Base-by-base conservation (phyloP, 208 protist genomes). In the Wallacemonas sp. region DNA sequence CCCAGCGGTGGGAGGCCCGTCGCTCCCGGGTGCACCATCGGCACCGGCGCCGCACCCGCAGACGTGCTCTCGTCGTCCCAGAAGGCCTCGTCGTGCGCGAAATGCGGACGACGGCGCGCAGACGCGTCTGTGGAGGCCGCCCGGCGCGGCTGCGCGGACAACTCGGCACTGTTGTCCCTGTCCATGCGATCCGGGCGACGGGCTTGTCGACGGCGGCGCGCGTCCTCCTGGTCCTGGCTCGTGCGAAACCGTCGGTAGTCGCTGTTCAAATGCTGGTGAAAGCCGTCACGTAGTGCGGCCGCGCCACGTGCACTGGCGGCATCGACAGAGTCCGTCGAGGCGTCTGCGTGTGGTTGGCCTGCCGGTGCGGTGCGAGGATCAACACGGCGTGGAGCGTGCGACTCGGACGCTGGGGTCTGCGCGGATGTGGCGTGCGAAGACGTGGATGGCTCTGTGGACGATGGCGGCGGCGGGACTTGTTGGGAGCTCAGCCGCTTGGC, bases 1-100 rank as follows among this genome's bases (percentile, higher is more conserved):
- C 63, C 65, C 41, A 69, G 48, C 26, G 70, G 70, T 12, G 57
- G 61, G 12, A 42, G 25, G 14, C 25, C 25, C 11, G 26, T 54
- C 10, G 61, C 23, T 4, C 26, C 46, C 28, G 46, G 31, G 10
- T 46, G 36, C 12, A 62, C 57, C 36, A 48, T 42, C 38, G 36
- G 36, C 16, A 46, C 31, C 10, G 57, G 38, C 25, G 36, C 38
- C 31, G 57, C n/a, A 5, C 18, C 57, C 20, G 20, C 38, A 14
- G 44, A 31, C 20, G 18, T 3, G 20, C 3, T n/a, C 36, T 62
- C 57, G 5, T 26, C 11, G 18, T 23, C 48, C 48, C 48, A 55
- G 48, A 26, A 55, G 22, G 48, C 48, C 25, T 55, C 48, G 31
- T 55, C 48, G 48, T 55, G 22, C 8, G 20, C 48, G 18, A 48